These are phyloP conservation scores for Fusarium floridanum DNA, from an alignment of 2,329 filamentous ascomycete species.

Conservation along the genomic window DNA sequence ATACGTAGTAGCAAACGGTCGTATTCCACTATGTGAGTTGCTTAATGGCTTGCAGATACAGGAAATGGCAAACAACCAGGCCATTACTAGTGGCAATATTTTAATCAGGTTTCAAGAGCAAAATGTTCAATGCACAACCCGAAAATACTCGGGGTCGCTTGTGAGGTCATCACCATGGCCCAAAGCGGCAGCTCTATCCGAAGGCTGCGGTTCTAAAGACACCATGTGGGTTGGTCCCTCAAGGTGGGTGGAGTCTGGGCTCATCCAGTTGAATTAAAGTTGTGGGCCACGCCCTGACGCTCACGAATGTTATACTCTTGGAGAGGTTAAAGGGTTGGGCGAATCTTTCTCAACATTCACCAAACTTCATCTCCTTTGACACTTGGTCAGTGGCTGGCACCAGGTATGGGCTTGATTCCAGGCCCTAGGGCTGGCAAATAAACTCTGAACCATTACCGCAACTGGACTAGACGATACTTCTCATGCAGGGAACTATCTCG, in stretches of 20 bases:
- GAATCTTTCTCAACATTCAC: background rate
- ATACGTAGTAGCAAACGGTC: background rate
- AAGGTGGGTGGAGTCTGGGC: background rate
- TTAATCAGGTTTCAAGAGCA: background rate
- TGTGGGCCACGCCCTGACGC: constrained; percentile 12
- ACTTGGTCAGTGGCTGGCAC: constrained; percentile 24
- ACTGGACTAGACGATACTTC: constrained; percentile 29
- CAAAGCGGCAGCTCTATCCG: background rate
- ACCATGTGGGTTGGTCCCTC: background rate
- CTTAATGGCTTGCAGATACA: background rate
- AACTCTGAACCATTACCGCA: constrained; percentile 31
- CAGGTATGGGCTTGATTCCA: constrained; percentile 26
- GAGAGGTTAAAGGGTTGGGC: constrained; percentile 10
- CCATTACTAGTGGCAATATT: background rate
- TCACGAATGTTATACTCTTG: constrained; percentile 8
- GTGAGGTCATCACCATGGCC: constrained; percentile 34
- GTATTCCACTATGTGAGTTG: background rate
- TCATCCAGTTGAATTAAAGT: background rate
- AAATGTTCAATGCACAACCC: constrained; percentile 2
- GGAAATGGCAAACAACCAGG: background rate
- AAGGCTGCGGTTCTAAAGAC: background rate
- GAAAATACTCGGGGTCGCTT: constrained; percentile 19
- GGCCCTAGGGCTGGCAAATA: constrained; percentile 27
- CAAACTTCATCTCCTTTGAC: constrained; percentile 27
- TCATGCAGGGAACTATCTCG: constrained; percentile 42